phyloP scores from a whole-genome alignment of 371 early-diverging fungal species.

The Apophysomyces sp. region DNA sequence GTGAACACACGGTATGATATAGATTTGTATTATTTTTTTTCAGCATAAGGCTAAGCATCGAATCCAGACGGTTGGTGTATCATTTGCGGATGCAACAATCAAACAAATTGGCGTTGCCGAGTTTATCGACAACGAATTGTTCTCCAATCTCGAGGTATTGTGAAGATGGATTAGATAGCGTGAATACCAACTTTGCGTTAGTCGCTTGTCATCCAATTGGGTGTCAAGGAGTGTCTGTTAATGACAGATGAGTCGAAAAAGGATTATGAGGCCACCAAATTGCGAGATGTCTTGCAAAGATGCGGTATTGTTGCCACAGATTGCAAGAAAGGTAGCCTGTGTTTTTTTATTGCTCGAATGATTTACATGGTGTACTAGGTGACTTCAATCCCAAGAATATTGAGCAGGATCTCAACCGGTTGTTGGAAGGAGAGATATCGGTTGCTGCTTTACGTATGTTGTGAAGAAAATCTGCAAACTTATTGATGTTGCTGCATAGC shows the following conservation, averaged over 20 bases:
- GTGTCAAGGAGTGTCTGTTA: conserved; percentile 89
- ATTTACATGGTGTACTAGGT: conserved; percentile 21
- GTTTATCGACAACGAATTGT: conserved; percentile 91
- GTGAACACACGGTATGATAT: conserved; percentile 53
- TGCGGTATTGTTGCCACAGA: conserved; percentile 78
- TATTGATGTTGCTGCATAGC: conserved; percentile 36
- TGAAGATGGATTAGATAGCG: neutral
- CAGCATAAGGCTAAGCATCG: neutral
- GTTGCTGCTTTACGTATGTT: conserved; percentile 66
- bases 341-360: neutral
- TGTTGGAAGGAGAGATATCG: conserved; percentile 70
- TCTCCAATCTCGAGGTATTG: conserved; percentile 84
- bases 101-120: conserved; percentile 79
- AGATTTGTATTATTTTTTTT: conserved; percentile 7
- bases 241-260: conserved; percentile 53
- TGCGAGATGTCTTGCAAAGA: conserved; percentile 67
- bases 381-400: conserved; percentile 74
- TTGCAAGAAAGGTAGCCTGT: conserved; percentile 44
- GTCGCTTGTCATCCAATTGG: conserved; percentile 87
- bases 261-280: conserved; percentile 69
- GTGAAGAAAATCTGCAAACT: neutral
- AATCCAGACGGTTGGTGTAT: conserved; percentile 75
- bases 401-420: conserved; percentile 83
- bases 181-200: conserved; percentile 11
- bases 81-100: conserved; percentile 85